Percentiles rank a stretch among this genome's conserved stretches.
These are phyloP conservation scores for Chaetomium globosum DNA, from an alignment of 2,329 filamentous ascomycete genomes.

Conservation along the genomic window DNA sequence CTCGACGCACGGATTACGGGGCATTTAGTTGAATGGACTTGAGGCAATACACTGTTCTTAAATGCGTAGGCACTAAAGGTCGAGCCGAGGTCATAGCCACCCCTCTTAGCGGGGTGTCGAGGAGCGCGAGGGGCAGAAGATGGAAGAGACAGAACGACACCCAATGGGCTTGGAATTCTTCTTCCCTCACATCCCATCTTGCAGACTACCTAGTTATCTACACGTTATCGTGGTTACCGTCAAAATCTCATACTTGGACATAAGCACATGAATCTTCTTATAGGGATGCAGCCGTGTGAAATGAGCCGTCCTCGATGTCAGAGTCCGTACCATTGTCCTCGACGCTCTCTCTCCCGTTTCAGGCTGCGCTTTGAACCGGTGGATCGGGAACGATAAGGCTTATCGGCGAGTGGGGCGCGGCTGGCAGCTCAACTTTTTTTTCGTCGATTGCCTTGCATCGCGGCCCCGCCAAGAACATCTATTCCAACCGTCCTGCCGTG, in stretches of 20 bases:
- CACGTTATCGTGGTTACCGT: neutral
- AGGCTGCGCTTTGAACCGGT: constrained; percentile 7
- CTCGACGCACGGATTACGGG: constrained; percentile 35
- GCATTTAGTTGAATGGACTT: constrained; percentile 36
- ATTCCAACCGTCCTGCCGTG: neutral
- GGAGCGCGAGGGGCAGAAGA: constrained; percentile 5
- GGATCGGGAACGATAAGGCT: constrained; percentile 24
- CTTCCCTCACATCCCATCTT: neutral
- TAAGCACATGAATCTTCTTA: neutral
- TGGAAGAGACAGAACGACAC: too few relatives aligned
- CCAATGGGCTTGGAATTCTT: neutral
- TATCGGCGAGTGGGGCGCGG: constrained; percentile 33
- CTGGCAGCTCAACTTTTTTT: constrained; percentile 34
- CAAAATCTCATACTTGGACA: neutral
- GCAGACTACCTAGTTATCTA: neutral
- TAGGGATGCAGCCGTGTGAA: neutral
- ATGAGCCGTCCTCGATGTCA: neutral
- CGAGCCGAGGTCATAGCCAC: neutral
- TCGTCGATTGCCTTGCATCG: constrained; percentile 15
- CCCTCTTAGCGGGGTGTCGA: neutral
- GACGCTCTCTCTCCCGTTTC: constrained; percentile 14
- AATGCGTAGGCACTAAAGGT: neutral
- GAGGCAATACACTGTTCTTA: constrained; percentile 28
- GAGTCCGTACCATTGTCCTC: neutral
- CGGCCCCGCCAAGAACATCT: constrained; percentile 22